phyloP scores from a whole-genome alignment of 23 red algal species.

The Agarophyton chilense region DNA sequence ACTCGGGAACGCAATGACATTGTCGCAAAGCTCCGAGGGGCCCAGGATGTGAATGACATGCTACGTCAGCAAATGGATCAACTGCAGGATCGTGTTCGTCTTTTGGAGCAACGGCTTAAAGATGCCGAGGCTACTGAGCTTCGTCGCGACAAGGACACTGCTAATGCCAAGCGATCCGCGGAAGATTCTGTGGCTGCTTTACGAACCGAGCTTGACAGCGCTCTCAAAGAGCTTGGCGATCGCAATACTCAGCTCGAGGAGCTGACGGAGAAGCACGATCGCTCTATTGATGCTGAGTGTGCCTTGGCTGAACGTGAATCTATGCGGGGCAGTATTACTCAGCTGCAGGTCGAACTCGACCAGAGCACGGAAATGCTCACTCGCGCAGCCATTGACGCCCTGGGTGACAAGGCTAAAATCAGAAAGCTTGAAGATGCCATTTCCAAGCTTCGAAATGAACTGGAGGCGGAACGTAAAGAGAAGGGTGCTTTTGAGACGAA shows the following conservation, averaged over 20 bases:
- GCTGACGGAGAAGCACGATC: not conserved
- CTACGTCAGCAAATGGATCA: not conserved
- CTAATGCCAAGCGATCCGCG: not conserved
- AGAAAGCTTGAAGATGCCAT: conserved; percentile 55
- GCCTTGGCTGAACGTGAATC: conserved; percentile 51
- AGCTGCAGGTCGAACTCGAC: conserved; percentile 54
- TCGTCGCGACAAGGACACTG: not conserved
- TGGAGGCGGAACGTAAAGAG: conserved; percentile 30
- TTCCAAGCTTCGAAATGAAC: not conserved
- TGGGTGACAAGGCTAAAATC: conserved; percentile 56
- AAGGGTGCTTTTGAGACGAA: not conserved
- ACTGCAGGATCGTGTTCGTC: not conserved
- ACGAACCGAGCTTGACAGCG: conserved; percentile 40
- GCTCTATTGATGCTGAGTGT: not conserved
- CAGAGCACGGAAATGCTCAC: conserved; percentile 63
- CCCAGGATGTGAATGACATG: conserved; percentile 7
- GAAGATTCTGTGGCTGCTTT: conserved; percentile 42
- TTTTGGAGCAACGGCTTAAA: conserved; percentile 1
- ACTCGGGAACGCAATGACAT: conserved; percentile 3
- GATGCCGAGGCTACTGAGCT: conserved; percentile 6
- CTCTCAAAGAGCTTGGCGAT: conserved; percentile 21
- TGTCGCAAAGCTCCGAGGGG: not conserved
- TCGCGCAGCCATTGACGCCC: conserved; percentile 65
- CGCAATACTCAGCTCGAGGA: conserved; percentile 40
- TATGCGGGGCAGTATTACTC: conserved; percentile 24